Conservation (phyloP, 257 asterid species). For the Nicotiana paniculata region DNA sequence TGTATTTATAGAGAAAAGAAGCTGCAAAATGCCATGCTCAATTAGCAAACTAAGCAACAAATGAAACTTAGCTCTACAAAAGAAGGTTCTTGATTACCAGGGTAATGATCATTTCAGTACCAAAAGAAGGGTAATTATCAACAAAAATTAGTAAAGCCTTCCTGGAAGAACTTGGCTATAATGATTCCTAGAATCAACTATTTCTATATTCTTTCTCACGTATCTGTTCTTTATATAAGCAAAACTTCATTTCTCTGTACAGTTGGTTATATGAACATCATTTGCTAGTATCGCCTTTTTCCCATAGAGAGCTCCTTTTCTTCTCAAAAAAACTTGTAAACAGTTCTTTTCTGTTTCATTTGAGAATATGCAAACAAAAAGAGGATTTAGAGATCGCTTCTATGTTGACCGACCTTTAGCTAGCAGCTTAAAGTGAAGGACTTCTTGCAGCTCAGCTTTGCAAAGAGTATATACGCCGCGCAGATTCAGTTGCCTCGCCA, state of each 20-base stretch:
- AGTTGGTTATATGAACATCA: neutral
- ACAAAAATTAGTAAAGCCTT: neutral
- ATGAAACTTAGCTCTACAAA: neutral
- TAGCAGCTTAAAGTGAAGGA: neutral
- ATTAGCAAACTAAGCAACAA: neutral
- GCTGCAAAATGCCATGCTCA: neutral
- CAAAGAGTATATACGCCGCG: conserved; percentile 18
- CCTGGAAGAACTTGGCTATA: neutral
- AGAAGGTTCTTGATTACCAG: neutral
- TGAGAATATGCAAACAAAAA: neutral
- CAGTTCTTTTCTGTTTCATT: neutral
- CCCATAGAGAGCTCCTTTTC: neutral
- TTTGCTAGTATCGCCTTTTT: neutral
- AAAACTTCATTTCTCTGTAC: neutral
- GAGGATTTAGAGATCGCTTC: neutral
- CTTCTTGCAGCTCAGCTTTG: conserved; percentile 28
- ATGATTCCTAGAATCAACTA: neutral
- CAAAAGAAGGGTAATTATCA: neutral
- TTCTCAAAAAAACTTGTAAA: neutral
- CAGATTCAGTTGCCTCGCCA: conserved; percentile 31
- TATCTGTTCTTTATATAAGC: neutral
- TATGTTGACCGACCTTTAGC: neutral
- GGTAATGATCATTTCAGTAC: neutral
- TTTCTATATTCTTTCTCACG: neutral
- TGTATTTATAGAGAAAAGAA: neutral